Conservation (phyloP, 192 early-diverging fungal genomes). For the Coemansia sp. region DNA sequence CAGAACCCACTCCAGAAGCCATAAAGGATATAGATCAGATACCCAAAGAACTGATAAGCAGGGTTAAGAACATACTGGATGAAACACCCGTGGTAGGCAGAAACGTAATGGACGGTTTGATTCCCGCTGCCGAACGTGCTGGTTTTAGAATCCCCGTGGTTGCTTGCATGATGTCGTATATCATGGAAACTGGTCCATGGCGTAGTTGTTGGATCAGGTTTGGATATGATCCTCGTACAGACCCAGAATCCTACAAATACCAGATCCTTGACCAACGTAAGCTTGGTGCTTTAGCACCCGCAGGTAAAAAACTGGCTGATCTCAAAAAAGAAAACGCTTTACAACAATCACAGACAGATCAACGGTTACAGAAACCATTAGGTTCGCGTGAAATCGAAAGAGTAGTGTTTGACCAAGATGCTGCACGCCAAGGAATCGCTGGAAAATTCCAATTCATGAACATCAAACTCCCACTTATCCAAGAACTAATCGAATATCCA, state of each 20-base stretch:
- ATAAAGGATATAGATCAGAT: constrained; percentile 1
- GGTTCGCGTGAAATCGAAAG: too few species aligned
- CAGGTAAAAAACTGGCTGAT: background rate
- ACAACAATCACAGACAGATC: background rate
- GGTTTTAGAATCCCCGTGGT: constrained; percentile 3
- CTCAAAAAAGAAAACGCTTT: background rate
- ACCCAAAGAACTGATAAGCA: constrained; percentile 12
- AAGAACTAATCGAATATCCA: constrained; percentile 26
- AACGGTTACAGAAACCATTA: background rate
- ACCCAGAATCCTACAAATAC: constrained; percentile 39
- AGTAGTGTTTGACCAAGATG: constrained; percentile 23
- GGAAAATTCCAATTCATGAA: constrained; percentile 40
- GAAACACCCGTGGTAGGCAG: constrained; percentile 31
- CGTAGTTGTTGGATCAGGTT: constrained; percentile 49
- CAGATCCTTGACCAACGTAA: constrained; percentile 39
- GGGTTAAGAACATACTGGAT: constrained; percentile 19
- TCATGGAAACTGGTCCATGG: constrained; percentile 41
- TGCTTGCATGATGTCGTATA: constrained; percentile 30
- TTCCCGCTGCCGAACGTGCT: constrained; percentile 14
- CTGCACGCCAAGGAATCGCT: constrained; percentile 13
- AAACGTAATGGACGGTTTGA: constrained; percentile 34
- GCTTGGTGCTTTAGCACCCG: background rate
- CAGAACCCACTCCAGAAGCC: constrained; percentile 11
- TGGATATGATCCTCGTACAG: constrained; percentile 47
- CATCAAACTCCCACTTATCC: constrained; percentile 17